A percentile compares a stretch with the other conserved stretches of the same genome.
Conservation (phyloP, 73 alveolate species). For the Paraurostyla sp. region DNA sequence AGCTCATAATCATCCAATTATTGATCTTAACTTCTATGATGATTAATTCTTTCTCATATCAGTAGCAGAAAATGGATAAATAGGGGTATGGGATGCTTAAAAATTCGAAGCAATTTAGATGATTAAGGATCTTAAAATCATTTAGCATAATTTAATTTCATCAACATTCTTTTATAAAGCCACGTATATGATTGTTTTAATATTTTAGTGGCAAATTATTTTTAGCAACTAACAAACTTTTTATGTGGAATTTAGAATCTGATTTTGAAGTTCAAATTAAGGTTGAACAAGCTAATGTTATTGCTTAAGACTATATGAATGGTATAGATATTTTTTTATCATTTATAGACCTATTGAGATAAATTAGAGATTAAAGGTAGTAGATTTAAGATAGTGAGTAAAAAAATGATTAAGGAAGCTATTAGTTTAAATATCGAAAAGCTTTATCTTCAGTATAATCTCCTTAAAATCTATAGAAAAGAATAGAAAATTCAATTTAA, state of each 20-base stretch:
- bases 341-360: slow-evolving; percentile 4
- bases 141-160: background rate
- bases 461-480: no score
- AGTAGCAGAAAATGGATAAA: slow-evolving; percentile 23
- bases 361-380: background rate
- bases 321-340: background rate
- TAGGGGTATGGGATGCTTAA: slow-evolving; percentile 62
- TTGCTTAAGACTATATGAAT: slow-evolving; percentile 48
- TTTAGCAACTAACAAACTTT: slow-evolving; percentile 36
- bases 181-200: background rate
- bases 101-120: slow-evolving; percentile 1
- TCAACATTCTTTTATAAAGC: background rate
- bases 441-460: background rate
- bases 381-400: background rate
- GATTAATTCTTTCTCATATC: background rate
- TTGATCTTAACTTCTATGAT: slow-evolving; percentile 20
- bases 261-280: slow-evolving; percentile 4
- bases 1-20: slow-evolving; percentile 38
- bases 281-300: slow-evolving; percentile 14
- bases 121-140: background rate
- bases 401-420: background rate
- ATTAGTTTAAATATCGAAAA: background rate
- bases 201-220: slow-evolving; percentile 33
- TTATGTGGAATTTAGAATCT: background rate
- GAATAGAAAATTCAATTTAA: no score